Percentiles rank a stretch among this genome's conserved stretches.
These are phyloP conservation scores for Pythium aphanidermatum DNA, from an alignment of 352 stramenopile species.

Conservation along the genomic window DNA sequence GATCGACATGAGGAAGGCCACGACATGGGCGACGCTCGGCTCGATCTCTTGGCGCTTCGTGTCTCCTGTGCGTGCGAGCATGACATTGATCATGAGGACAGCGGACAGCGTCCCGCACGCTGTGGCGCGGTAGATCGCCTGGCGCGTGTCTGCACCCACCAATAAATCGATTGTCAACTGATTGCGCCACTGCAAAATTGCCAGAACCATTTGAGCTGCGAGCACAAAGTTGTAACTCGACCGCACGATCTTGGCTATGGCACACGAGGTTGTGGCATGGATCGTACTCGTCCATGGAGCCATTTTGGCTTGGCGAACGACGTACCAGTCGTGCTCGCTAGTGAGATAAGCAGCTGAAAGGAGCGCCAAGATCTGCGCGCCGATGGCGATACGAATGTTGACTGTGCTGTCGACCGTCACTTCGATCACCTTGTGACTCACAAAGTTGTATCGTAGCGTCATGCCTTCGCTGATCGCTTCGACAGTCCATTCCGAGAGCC, in stretches of 20 bases:
- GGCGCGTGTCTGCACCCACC: constrained; percentile 23
- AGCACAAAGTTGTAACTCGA: constrained; percentile 37
- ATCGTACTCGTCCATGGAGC: constrained; percentile 21
- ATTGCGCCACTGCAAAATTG: constrained; percentile 27
- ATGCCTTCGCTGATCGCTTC: constrained; percentile 2
- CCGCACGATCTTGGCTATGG: constrained; percentile 30
- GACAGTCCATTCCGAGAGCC: constrained; percentile 28
- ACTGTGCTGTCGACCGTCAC: constrained; percentile 32
- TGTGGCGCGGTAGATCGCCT: constrained; percentile 24
- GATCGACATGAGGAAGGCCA: constrained; percentile 19
- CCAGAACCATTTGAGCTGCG: constrained; percentile 26
- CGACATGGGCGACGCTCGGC: constrained; percentile 28
- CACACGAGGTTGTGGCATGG: constrained; percentile 27
- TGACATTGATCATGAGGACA: constrained; percentile 26
- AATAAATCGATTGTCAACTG: constrained; percentile 33
- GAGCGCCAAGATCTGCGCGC: constrained; percentile 26
- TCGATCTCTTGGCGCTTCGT: constrained; percentile 35
- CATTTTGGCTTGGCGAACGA: constrained; percentile 11
- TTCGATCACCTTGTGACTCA: constrained; percentile 35
- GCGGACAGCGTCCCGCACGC: constrained; percentile 26
- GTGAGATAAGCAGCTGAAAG: constrained; percentile 29
- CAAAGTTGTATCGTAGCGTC: constrained; percentile 33
- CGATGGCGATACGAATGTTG: constrained; percentile 27
- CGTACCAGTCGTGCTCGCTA: constrained; percentile 25
- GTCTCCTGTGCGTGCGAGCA: constrained; percentile 29